Conservation (phyloP, 2,329 filamentous ascomycete species). For the Pseudonectria buxi region DNA sequence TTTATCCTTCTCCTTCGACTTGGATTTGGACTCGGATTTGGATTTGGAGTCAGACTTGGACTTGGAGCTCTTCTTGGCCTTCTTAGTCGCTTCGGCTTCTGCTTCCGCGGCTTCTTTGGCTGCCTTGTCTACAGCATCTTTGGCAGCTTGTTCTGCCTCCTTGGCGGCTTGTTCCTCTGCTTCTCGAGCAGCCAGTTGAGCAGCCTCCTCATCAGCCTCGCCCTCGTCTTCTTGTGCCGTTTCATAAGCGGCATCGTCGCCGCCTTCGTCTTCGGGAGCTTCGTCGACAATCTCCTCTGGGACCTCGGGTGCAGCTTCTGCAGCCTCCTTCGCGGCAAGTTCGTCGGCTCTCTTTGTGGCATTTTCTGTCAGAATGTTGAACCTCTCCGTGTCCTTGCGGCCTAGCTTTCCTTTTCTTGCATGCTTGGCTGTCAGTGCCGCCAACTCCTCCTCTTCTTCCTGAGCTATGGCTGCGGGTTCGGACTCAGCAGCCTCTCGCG, state of each 20-base stretch:
- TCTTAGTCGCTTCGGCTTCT: slow-evolving; percentile 26
- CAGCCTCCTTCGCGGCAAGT: slow-evolving; percentile 19
- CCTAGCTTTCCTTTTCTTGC: slow-evolving; percentile 1
- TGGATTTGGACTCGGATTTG: slow-evolving; percentile 25
- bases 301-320: background rate
- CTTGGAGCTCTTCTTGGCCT: slow-evolving; percentile 36
- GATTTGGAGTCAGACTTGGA: no score
- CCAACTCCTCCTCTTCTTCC: slow-evolving; percentile 23
- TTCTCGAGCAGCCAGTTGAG: slow-evolving; percentile 31
- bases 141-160: slow-evolving; percentile 10
- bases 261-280: slow-evolving; percentile 27
- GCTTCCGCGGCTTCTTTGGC: slow-evolving; percentile 2
- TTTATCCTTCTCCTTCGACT: slow-evolving; percentile 26
- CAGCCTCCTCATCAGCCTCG: slow-evolving; percentile 8
- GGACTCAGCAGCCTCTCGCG: slow-evolving; percentile 8
- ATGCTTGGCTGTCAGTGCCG: slow-evolving; percentile 33
- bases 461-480: slow-evolving; percentile 3
- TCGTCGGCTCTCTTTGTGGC: slow-evolving; percentile 12
- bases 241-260: slow-evolving; percentile 13
- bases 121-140: slow-evolving; percentile 8
- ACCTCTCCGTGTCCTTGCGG: slow-evolving; percentile 1
- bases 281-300: slow-evolving; percentile 2
- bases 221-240: slow-evolving; percentile 22
- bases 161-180: slow-evolving; percentile 21
- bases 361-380: background rate